Evolutionary conservation across 164 flowering plant species (phyloP).

Genomic region (grape (Vitis vinifera)): DNA sequence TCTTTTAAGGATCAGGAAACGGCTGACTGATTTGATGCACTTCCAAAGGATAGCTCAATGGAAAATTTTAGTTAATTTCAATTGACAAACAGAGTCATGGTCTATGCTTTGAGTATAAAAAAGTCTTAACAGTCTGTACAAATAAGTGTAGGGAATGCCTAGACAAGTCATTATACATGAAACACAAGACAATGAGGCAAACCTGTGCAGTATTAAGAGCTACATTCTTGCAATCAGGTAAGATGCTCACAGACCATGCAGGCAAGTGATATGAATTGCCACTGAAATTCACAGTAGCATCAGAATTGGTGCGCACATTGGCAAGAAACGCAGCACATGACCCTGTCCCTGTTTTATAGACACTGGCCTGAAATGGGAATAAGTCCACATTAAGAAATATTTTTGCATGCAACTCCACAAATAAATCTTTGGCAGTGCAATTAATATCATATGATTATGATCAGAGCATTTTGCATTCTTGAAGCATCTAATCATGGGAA

Average conservation of each 20-base stretch:
- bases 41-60: too few relatives aligned
- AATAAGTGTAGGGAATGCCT: too few relatives aligned
- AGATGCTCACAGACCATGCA: slow-evolving; percentile 98
- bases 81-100: too few relatives aligned
- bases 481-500: too few relatives aligned
- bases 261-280: slow-evolving; percentile 83
- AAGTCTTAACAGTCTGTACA: not conserved
- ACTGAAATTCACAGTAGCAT: slow-evolving; percentile 74
- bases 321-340: slow-evolving; percentile 94
- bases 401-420: too few relatives aligned
- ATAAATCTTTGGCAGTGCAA: too few relatives aligned
- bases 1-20: too few relatives aligned
- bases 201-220: slow-evolving; percentile 94
- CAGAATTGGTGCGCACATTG: slow-evolving; percentile 65
- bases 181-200: slow-evolving; percentile 15
- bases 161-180: not conserved
- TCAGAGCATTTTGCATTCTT: too few relatives aligned
- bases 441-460: too few relatives aligned
- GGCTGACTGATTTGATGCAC: too few relatives aligned
- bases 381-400: too few relatives aligned
- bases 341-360: slow-evolving; percentile 73
- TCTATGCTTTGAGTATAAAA: not conserved
- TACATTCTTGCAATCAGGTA: slow-evolving; percentile 98
- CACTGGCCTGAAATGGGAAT: slow-evolving; percentile 60
- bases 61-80: too few relatives aligned